phyloP scores from a whole-genome alignment of 192 early-diverging fungal species.

The Linnemannia elongata region DNA sequence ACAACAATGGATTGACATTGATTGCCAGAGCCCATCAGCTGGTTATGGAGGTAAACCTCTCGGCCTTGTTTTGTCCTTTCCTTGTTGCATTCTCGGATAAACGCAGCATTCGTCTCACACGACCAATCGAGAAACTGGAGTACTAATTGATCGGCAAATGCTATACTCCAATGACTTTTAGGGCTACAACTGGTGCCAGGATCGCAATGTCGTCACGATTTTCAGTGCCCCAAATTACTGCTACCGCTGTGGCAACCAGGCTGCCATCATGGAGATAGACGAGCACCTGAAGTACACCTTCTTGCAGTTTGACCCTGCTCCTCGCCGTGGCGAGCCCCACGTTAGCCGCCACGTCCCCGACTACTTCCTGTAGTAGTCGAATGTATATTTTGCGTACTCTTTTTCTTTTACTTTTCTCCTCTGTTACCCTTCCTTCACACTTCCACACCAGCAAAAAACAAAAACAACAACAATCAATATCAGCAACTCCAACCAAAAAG shows the following conservation, averaged over 20 bases:
- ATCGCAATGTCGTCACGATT: slow-evolving; percentile 98
- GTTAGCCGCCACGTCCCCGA: slow-evolving; percentile 98
- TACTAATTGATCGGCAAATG: not conserved
- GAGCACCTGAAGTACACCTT: slow-evolving; percentile 99
- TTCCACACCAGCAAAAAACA: not conserved
- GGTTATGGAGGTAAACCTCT: slow-evolving; percentile 81
- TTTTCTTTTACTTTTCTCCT: not conserved
- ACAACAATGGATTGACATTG: slow-evolving; percentile 96
- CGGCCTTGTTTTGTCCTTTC: not conserved
- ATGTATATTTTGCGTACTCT: not conserved
- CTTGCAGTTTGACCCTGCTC: slow-evolving; percentile 98
- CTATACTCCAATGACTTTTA: slow-evolving; percentile 25
- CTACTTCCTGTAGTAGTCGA: slow-evolving; percentile 89
- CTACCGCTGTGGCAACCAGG: slow-evolving; percentile 99
- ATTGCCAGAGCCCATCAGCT: slow-evolving; percentile 97
- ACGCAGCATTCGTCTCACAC: not conserved
- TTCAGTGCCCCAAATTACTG: slow-evolving; percentile 99
- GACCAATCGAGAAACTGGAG: not conserved
- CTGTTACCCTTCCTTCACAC: not conserved
- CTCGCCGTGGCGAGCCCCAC: slow-evolving; percentile 96
- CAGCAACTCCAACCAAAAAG: not conserved
- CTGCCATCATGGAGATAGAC: slow-evolving; percentile 99
- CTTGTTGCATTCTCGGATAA: not conserved
- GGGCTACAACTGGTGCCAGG: slow-evolving; percentile 99
- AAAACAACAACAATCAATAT: not conserved